Evolutionary conservation across 2,329 filamentous ascomycete species (phyloP), one percentile per base, ranked within the genome.

Genomic region (Periconia sp.): DNA sequence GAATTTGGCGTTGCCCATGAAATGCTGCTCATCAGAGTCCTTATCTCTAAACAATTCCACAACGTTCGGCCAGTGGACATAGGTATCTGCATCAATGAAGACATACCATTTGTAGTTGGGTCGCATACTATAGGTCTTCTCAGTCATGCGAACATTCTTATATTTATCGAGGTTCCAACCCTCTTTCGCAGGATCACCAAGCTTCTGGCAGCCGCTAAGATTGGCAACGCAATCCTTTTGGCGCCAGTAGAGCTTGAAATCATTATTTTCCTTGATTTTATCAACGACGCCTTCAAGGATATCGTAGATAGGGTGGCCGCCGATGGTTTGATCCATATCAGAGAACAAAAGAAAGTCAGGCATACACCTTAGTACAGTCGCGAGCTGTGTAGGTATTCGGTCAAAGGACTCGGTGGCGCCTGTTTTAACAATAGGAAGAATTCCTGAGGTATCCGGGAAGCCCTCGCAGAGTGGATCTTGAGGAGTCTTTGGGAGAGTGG

Each of bases 121-220:
- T 15, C 4, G 16, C 16, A 11, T 17, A 13, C 10, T 16, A 17
- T 13, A 32, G 12, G 16, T 10, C 10, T 4, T 11, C 11, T 32
- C 29, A 4, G 16, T 10, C n/a, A 4, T 10, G 16, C 16, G 29
- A n/a, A 32, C 12, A 4, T 32, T n/a, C 16, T 32, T 32, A 17
- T 32, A 32, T 16, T 32, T 32, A 17, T 32, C 29, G 13, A 32
- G 11, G 19, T n/a, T 32, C 29, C 29, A 32, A 16, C 13, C 29
- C 5, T 6, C 29, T 29, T 29, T 5, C 12, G 16, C 4, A 15
- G 26, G 5, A 29, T 15, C 26, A n/a, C n/a, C n/a, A n/a, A n/a
- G n/a, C 26, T 29, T 12, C 16, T 15, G 16, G 4, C 26, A 29
- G n/a, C 26, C 16, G n/a, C 9, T 29, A 12, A n/a, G 16, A n/a